Evolutionary conservation across 2,329 filamentous ascomycete genomes (phyloP), one percentile per base, ranked within the genome.

Genomic region (Atkinsonella hypoxylon): DNA sequence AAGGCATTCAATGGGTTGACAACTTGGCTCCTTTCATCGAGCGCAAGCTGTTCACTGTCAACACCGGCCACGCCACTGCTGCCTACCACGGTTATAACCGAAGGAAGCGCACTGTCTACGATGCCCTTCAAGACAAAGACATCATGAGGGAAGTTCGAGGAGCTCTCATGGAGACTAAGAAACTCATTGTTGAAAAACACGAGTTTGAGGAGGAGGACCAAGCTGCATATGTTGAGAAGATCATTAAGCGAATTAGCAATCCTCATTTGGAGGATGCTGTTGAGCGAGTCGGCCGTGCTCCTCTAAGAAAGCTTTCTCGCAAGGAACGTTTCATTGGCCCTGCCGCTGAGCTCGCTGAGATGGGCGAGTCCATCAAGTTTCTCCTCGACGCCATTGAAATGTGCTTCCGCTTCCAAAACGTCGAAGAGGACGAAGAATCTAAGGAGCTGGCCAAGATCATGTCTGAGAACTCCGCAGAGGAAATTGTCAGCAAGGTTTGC

Each of bases 1-100:
- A 93, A 58, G 91, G 90, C 53, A 84, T 97, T 66, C 87, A 95
- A 73, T 96, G 88, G 82, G 93, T 97, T 53, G 82, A 89, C 57
- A 78, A 97, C 71, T 81, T 98, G 31, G 79, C 83, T 64, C 93
- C 93, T 52, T 98, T 91, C 74, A 97, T 98, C 62, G 93, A 98
- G 82, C 90, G 93, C 70, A 98, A 98, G 80, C 83, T 98, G 57
- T 98, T 90, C 78, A 98, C 93, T 20, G 91, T 98, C 78, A 98
- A 98, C 80, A 98, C 93, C 20, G 87, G 89, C 51, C 93, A 98
- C 67, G 93, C 93, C 53, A 95, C 91, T 8, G 90, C 90, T 18
- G 91, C 93, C 53, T 97, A 97, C 79, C 90, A 93, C 69, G 91
- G 90, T 50, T 87, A 95, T 78, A 79, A 89, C 72, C 79, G 83